Evolutionary conservation across 306 rosid genomes (phyloP).

Genomic region (Rubus parviflorus): DNA sequence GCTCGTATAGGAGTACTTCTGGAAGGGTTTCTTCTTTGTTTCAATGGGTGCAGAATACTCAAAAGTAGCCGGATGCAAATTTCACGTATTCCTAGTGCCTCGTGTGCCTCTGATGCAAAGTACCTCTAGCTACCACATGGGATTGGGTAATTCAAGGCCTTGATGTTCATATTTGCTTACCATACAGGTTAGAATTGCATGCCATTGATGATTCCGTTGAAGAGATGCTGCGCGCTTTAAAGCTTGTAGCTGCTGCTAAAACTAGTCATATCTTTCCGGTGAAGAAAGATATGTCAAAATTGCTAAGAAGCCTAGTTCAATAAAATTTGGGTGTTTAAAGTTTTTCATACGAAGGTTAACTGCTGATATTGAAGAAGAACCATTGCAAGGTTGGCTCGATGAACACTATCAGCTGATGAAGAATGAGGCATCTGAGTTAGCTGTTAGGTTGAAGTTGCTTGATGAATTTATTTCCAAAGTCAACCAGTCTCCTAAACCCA

Average conservation of each 20-base stretch:
- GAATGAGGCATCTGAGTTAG: constrained; percentile 90
- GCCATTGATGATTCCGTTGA: constrained; percentile 94
- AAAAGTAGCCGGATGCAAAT: constrained; percentile 98
- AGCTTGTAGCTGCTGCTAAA: constrained; percentile 81
- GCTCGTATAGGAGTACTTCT: constrained; percentile 92
- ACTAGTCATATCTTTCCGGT: constrained; percentile 72
- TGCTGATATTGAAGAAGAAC: constrained; percentile 95
- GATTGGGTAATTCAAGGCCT: constrained; percentile 97
- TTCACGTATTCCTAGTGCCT: constrained; percentile 78
- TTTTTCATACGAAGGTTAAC: constrained; percentile 80
- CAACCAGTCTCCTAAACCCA: constrained; percentile 50
- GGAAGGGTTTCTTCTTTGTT: constrained; percentile 86
- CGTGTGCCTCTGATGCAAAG: constrained; percentile 54
- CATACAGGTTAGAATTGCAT: constrained; percentile 89
- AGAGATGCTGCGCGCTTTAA: constrained; percentile 88
- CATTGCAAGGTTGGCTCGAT: constrained; percentile 98
- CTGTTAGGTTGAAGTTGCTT: constrained; percentile 78
- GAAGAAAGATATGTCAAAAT: constrained; percentile 71
- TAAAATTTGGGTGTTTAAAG: constrained; percentile 79
- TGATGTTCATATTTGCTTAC: constrained; percentile 90
- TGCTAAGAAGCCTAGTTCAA: constrained; percentile 63
- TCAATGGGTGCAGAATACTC: constrained; percentile 71
- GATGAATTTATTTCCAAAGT: constrained; percentile 66
- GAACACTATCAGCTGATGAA: constrained; percentile 86
- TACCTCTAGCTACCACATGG: constrained; percentile 59